Evolutionary conservation across 345 rosid genomes (phyloP), one percentile per base, ranked within the genome.

Genomic region (Atalantia buxifolia): DNA sequence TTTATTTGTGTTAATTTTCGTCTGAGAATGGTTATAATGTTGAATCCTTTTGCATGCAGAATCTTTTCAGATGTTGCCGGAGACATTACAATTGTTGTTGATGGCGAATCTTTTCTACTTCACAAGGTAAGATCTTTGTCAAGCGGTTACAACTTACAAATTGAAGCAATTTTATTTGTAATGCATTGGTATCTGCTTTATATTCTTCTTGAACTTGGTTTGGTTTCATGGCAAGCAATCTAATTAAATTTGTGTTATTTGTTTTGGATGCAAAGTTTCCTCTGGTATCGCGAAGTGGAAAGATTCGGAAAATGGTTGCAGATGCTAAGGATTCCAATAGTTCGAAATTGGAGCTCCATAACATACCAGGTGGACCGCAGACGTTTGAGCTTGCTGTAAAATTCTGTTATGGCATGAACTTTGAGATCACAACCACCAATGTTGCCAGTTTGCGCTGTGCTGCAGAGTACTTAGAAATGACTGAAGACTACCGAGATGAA

Each of bases 31-130:
- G 2, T 12, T 48, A 12, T 31, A 35, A 19, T 70, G 22, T 53
- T 70, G 3, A 22, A 64, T 67, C 61, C 45, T 71, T 84, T 25
- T 67, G 73, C 28, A 55, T 73, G 78, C 87, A 95, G 98, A 22
- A 92, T 95, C 45, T 93, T 93, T 84, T 90, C 98, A 4, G 98
- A 92, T 71, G 95, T 95, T 65, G 97, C 98, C 0, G 95, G 95
- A 75, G 98, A 93, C 85, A 82, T 95, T 78, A 93, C 94, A 6
- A 84, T 93, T 75, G 80, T 88, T 62, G 94, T 93, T 4, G 91
- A 86, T 38, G 97, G 91, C 27, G 98, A 93, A 59, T 85, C 98
- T 40, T 95, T 95, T 81, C 89, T 95, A 56, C 90, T 95, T 24
- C 98, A 95, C 80, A 95, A 93, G 92, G 98, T 93, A 84, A 77